Base-by-base conservation (phyloP, 305 asterid genomes). In the Rubia tinctorum region DNA sequence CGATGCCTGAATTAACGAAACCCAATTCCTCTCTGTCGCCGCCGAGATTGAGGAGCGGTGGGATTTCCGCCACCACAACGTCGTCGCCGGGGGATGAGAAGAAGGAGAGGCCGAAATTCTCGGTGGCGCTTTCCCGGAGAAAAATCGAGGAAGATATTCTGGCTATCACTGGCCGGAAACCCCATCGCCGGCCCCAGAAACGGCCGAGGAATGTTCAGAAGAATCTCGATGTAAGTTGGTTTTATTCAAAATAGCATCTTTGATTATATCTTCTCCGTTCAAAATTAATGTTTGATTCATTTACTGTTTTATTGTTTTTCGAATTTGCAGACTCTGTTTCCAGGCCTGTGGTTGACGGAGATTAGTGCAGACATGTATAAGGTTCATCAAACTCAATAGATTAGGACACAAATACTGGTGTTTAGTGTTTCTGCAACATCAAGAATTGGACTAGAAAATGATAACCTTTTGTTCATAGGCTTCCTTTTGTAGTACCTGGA, bases 111-210 rank as follows among this genome's bases (percentile, higher is more conserved):
- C 77, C 77, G 15, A 91, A 91, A 73, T 91, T 90, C 59, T 86
- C 97, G 11, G 89, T 89, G 0, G 8, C 93, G 10, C 88, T 93
- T 3, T 63, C 91, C 0, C 86, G 85, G 55, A 68, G 81, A 67
- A 95, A 91, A 12, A 93, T 93, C 79, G 98, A 90, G 71, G 93
- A 91, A 73, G 98, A 93, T 88, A 89, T 93, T 81, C 69, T 84
- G 69, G 83, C 89, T 0, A 80, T 85, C 53, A 84, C 83, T 6
- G 86, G 90, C 8, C 89, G 84, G 69, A 76, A 88, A 80, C 96
- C 95, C 44, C 88, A 90, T 75, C 94, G 98, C 75, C 76, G 96
- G 45, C 97, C 98, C 15, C 93, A 88, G 76, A 93, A 88, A 85
- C 86, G 98, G 60, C 76, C 89, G 13, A 85, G 77, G 69, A 69